Base-by-base conservation (phyloP, 2,329 filamentous ascomycete genomes). In the Plenodomus biglobosus region DNA sequence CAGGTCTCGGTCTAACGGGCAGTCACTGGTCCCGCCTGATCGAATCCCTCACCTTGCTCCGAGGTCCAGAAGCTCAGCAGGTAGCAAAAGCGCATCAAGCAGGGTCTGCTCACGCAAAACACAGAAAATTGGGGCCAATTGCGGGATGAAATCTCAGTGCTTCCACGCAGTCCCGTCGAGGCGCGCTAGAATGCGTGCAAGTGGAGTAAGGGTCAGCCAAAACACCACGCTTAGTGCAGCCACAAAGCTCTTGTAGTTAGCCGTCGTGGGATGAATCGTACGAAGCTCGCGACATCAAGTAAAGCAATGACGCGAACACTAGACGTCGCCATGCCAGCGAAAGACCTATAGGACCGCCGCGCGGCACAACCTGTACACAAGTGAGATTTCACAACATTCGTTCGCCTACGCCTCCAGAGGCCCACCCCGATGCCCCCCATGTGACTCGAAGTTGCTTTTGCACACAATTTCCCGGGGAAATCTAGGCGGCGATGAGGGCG, bases 181-280 rank as follows among this genome's bases (percentile, higher is more conserved):
- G 27, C 44, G 40, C 55, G 42, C 55, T 59, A 58, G 55, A 21
- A 46, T 44, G 49, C 52, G 47, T 27, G 38, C 49, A 55, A 32
- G 57, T 53, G 54, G 56, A 56, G 49, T 52, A 53, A 44, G 27
- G 49, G 35, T 51, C 42, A 48, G 54, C 39, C 55, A 50, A 56
- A 48, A 40, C 46, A 50, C 58, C 62, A 68, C 62, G 60, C 27
- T 64, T 62, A 45, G 49, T 51, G 41, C 54, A 59, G 46, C 48
- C 44, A 38, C 43, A 42, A 20, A 42, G 55, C 47, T 59, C 53
- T n/a, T 58, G 53, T 62, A 61, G 63, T 56, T 52, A 50, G 51
- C 40, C 27, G 22, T 44, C 54, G 61, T 62, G 58, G 61, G 52
- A 56, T 58, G 43, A 44, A 45, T 58, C 50, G 50, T 48, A 56